Evolutionary conservation across 2,329 filamentous ascomycete species (phyloP), one percentile per base, ranked within the genome.

Genomic region (Periconia sp.): DNA sequence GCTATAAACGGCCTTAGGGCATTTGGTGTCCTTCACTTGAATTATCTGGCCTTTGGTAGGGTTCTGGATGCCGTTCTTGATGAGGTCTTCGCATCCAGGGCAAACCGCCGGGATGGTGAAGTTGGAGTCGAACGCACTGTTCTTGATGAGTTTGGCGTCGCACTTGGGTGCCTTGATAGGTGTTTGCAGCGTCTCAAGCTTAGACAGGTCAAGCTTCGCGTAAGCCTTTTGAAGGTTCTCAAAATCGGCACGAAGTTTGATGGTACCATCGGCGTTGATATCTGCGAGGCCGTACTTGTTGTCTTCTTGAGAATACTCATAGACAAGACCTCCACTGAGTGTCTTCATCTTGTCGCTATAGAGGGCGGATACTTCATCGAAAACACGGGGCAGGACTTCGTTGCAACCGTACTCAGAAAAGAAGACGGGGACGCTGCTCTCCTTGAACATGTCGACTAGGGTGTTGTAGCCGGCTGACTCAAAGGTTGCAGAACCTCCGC

Each of bases 341-440:
- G 85, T 78, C 17, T 79, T 86, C 88, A 93, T 92, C 59, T 90
- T 64, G 40, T 79, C 66, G 52, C 88, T 82, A 73, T 93, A 93
- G 60, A 94, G 85, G 57, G 86, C 79, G 51, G 78, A 80, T 13
- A 91, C 87, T 75, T 94, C 90, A 60, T 88, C 87, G 77, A 92
- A 94, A 63, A 85, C 75, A 62, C 90, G 88, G 14, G 85, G 84
- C 37, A 81, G 78, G 20, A 70, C 60, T 47, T 68, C 60, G 77
- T 92, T 93, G 83, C 90, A 93, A 56, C 90, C 90, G 64, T 86
- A 87, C 69, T 94, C 90, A 59, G 87, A 90, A 79, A 90, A 92
- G 81, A 93, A 93, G 64, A 92, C 81, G 31, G 90, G 90, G 37
- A 92, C 82, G 15, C 86, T 83, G 40, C 82, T 83, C 59, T 80